A percentile compares a stretch with the other conserved stretches of the same genome.
phyloP scores from a whole-genome alignment of 805 yeast genomes.

The Candida patagonica region DNA sequence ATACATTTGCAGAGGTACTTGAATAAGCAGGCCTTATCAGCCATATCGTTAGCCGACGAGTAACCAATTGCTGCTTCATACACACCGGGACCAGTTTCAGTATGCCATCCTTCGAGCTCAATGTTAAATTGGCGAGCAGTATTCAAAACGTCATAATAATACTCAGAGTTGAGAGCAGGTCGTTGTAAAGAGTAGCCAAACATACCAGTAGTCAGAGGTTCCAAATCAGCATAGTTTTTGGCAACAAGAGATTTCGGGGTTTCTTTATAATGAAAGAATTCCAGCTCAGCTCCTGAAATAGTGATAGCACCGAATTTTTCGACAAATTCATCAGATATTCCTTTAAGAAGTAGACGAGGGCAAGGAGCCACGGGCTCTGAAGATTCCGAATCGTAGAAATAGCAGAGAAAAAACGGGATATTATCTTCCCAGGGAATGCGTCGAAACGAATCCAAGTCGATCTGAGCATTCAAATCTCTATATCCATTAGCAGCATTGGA shows the following conservation, averaged over 20 bases:
- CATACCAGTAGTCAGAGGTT: constrained; percentile 28
- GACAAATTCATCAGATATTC: constrained; percentile 12
- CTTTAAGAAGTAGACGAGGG: constrained; percentile 24
- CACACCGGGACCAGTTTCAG: constrained; percentile 31
- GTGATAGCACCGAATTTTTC: constrained; percentile 12
- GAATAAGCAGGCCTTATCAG: constrained; percentile 26
- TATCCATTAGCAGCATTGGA: constrained; percentile 25
- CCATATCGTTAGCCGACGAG: constrained; percentile 22
- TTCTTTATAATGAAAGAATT: constrained; percentile 26
- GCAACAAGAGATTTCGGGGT: constrained; percentile 18
- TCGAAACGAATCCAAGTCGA: constrained; percentile 19
- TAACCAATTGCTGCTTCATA: constrained; percentile 29
- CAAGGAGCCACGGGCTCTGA: constrained; percentile 22
- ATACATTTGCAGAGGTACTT: constrained; percentile 24
- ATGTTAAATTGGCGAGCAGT: constrained; percentile 17
- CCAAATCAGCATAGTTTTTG: constrained; percentile 17
- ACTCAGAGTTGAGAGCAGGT: constrained; percentile 23
- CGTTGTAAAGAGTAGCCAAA: constrained; percentile 30
- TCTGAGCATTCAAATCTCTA: constrained; percentile 22
- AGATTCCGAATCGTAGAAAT: constrained; percentile 19
- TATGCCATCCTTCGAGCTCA: constrained; percentile 28
- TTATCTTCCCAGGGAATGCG: constrained; percentile 25
- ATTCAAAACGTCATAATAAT: constrained; percentile 22
- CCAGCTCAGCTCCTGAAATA: constrained; percentile 29
- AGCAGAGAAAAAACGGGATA: constrained; percentile 23